Evolutionary conservation across 495 filamentous ascomycete genomes (phyloP), one percentile per base, ranked within the genome.

Genomic region (Podospora didyma): DNA sequence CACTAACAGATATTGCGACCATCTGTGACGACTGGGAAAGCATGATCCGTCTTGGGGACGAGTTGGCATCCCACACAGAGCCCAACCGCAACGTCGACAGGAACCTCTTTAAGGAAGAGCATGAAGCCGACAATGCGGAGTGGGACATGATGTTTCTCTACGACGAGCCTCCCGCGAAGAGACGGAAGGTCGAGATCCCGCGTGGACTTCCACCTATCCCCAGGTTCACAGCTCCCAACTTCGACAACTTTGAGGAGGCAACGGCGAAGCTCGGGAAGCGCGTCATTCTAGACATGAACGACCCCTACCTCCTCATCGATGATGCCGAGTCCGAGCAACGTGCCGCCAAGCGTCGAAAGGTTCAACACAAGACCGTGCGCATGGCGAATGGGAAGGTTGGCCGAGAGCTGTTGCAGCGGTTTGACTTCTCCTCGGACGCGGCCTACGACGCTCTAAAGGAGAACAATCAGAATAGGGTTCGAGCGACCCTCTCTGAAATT

Each of bases 401-500:
- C 20, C 82, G 79, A 24, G 77, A 83, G 48, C 72, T 95, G n/a
- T 82, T 78, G 23, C 80, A 86, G 58, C 82, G 92, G 21, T 97
- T 96, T 79, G 97, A 97, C 69, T 88, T 96, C 49, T 96, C 93
- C 24, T 96, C 96, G 56, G 94, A 99, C 64, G 86, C 90, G 46
- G 92, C 91, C 2, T 99, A 99, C 67, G 90, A 96, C 62, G 85
- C 89, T 51, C 81, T 99, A 44, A 97, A 99, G 72, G 90, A 95
- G 67, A 99, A 97, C 68, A 89, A 92, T 60, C 90, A 95, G 73
- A 93, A 87, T 78, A 96, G 95, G 72, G 87, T 99, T 59, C 86
- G 94, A 41, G 93, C 90, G 46, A 95, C 88, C 0, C 78, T 99
- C 51, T 90, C 90, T 7, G 89, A 89, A 60, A 76, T 95, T 31